A percentile compares a stretch with the other conserved stretches of the same genome.
Evolutionary conservation across 2,329 filamentous ascomycete genomes (phyloP).

Genomic region (Stemphylium beticola): DNA sequence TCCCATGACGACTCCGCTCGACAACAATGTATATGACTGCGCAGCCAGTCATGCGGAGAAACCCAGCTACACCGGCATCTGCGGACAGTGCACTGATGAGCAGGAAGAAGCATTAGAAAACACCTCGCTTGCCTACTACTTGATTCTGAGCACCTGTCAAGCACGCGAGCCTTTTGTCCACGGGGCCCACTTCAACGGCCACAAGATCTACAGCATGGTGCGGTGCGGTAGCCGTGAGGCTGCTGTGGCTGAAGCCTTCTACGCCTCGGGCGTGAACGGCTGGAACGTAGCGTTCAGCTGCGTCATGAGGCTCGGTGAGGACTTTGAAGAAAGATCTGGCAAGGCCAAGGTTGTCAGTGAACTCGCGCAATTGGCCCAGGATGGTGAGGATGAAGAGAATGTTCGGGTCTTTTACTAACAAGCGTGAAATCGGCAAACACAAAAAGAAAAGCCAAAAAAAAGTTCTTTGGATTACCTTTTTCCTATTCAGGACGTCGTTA

Average conservation of each 20-base stretch:
- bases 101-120: conserved; percentile 34
- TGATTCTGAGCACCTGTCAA: conserved; percentile 36
- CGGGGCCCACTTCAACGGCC: conserved; percentile 21
- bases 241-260: conserved; percentile 38
- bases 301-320: conserved; percentile 34
- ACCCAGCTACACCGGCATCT: conserved; percentile 21
- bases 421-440: neutral
- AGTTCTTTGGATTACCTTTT: too few relatives aligned
- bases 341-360: conserved; percentile 28
- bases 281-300: conserved; percentile 44
- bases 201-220: conserved; percentile 38
- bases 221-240: conserved; percentile 43
- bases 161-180: conserved; percentile 20
- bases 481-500: too few relatives aligned
- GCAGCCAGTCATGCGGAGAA: conserved; percentile 20
- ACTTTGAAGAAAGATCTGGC: conserved; percentile 24
- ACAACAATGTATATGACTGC: conserved; percentile 40
- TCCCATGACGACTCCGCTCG: conserved; percentile 36
- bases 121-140: conserved; percentile 31
- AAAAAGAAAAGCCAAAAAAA: too few relatives aligned
- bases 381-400: conserved; percentile 18
- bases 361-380: conserved; percentile 35
- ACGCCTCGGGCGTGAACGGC: conserved; percentile 36
- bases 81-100: conserved; percentile 35
- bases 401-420: conserved; percentile 42